phyloP scores from a whole-genome alignment of 805 yeast species.

The Ascoidea asiatica region DNA sequence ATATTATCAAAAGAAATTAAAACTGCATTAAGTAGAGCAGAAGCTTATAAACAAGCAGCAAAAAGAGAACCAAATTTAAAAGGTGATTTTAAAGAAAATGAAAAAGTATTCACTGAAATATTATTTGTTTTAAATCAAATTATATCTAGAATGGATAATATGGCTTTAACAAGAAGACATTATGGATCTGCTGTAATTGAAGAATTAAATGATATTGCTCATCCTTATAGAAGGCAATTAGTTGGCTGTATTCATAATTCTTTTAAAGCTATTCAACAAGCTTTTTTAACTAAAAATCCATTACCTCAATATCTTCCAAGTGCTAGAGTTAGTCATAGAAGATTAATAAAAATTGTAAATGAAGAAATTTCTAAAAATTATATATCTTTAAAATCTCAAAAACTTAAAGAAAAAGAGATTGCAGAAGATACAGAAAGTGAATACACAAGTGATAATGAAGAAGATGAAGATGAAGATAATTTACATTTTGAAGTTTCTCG shows the following conservation, averaged over 20 bases:
- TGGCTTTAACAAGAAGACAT: conserved; percentile 24
- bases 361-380: conserved; percentile 20
- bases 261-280: conserved; percentile 29
- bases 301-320: conserved; percentile 38
- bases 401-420: background rate
- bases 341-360: conserved; percentile 29
- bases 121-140: conserved; percentile 32
- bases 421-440: conserved; percentile 6
- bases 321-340: conserved; percentile 31
- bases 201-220: conserved; percentile 24
- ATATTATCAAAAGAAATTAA: conserved; percentile 24
- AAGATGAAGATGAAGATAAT: background rate
- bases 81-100: conserved; percentile 27
- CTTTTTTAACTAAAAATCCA: conserved; percentile 29
- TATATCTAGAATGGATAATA: conserved; percentile 32
- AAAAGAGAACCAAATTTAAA: conserved; percentile 35
- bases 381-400: conserved; percentile 5
- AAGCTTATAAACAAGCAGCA: conserved; percentile 24
- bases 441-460: conserved; percentile 15
- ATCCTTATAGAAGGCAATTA: conserved; percentile 30
- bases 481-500: background rate
- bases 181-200: conserved; percentile 34
- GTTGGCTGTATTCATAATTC: conserved; percentile 25
- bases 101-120: conserved; percentile 27
- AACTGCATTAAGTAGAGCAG: conserved; percentile 25